A percentile compares a stretch with the other conserved stretches of the same genome.
Conservation (phyloP, 129 eudicot species). For the Apium graveolens region DNA sequence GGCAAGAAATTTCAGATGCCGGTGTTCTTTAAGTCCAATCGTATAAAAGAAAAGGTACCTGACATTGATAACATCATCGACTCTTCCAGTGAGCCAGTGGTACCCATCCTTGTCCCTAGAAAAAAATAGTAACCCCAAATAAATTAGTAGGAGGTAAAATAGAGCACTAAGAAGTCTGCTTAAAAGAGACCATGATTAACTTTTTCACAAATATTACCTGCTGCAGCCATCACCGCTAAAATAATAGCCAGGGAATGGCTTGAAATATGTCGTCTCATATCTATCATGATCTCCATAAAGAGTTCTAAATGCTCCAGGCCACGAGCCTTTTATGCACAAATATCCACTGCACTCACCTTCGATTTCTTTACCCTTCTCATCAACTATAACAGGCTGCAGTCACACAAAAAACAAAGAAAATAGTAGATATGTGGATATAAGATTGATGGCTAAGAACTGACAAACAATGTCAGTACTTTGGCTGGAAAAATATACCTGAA, state of each 20-base stretch:
- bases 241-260: constrained; percentile 91
- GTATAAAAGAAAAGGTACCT: constrained; percentile 33
- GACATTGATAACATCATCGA: constrained; percentile 90
- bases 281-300: constrained; percentile 96
- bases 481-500: constrained; percentile 53
- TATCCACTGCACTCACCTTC: constrained; percentile 98
- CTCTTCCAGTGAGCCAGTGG: constrained; percentile 98
- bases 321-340: constrained; percentile 73
- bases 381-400: constrained; percentile 90
- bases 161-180: neutral
- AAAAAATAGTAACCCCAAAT: neutral
- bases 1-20: neutral
- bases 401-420: constrained; percentile 10
- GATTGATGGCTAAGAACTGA: neutral
- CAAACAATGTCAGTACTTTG: neutral
- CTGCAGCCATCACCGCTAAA: constrained; percentile 98
- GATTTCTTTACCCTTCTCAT: constrained; percentile 88
- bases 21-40: neutral
- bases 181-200: neutral
- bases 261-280: constrained; percentile 95
- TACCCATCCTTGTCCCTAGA: constrained; percentile 91
- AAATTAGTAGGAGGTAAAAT: neutral
- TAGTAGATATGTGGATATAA: neutral
- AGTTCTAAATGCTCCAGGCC: constrained; percentile 98
- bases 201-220: constrained; percentile 38